Evolutionary conservation across 331 rosid species (phyloP).

Genomic region (Pyrus hybrid): DNA sequence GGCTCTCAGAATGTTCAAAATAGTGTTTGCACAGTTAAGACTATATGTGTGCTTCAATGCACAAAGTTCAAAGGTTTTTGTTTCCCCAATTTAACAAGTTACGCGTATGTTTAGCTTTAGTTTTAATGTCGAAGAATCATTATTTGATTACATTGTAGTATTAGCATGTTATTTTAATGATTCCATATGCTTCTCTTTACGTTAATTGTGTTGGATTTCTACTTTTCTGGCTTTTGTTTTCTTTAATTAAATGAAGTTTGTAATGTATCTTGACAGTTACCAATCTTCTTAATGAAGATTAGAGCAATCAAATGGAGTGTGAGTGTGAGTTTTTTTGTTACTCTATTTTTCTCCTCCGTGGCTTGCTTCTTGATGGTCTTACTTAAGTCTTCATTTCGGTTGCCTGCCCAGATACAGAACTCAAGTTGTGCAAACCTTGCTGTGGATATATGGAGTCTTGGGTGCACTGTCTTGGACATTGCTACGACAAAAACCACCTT

Average conservation of each 20-base stretch:
- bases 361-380: constrained; percentile 16
- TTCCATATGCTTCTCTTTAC: no score
- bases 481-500: constrained; percentile 92
- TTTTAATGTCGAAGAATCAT: background rate
- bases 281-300: no score
- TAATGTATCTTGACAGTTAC: no score
- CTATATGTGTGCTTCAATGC: background rate
- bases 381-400: constrained; percentile 5
- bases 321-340: constrained; percentile 12
- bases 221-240: no score
- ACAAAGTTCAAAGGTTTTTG: background rate
- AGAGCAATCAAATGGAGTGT: no score
- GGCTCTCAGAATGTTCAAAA: background rate
- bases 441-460: constrained; percentile 99
- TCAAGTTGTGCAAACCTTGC: constrained; percentile 71
- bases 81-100: background rate
- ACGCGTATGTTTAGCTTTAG: background rate
- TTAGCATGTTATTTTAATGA: background rate
- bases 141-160: background rate
- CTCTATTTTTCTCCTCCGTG: constrained; percentile 3
- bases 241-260: no score
- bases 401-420: constrained; percentile 63
- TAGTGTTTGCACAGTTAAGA: background rate
- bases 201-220: no score
- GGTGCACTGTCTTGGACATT: constrained; percentile 97